A percentile compares a stretch with the other conserved stretches of the same genome.
Conservation (phyloP, 257 asterid genomes). For the Eustoma russellianum region DNA sequence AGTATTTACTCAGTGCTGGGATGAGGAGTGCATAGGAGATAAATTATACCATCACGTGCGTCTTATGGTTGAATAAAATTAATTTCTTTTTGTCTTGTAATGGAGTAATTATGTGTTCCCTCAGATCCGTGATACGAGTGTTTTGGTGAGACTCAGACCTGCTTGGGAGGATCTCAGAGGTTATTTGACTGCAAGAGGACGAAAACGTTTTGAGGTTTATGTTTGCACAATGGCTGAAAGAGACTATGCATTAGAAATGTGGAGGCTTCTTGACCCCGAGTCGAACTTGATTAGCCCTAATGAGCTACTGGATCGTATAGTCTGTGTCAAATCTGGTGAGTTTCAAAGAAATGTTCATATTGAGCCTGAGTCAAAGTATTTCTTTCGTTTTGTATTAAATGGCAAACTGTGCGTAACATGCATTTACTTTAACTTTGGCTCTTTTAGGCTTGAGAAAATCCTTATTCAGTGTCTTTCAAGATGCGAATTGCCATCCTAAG, state of each 20-base stretch:
- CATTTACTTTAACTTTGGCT: background rate
- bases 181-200: slow-evolving; percentile 92
- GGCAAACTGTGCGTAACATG: background rate
- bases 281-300: slow-evolving; percentile 66
- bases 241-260: slow-evolving; percentile 97
- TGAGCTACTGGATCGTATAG: slow-evolving; percentile 78
- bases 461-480: slow-evolving; percentile 78
- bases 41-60: background rate
- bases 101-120: slow-evolving; percentile 2
- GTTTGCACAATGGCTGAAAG: slow-evolving; percentile 99
- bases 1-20: too few species aligned
- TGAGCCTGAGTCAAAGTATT: slow-evolving; percentile 4
- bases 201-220: slow-evolving; percentile 93
- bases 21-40: background rate
- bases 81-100: background rate
- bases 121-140: slow-evolving; percentile 97
- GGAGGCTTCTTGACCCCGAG: slow-evolving; percentile 99
- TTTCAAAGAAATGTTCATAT: slow-evolving; percentile 3
- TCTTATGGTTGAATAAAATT: background rate
- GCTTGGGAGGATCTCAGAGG: slow-evolving; percentile 98
- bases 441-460: slow-evolving; percentile 68
- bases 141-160: slow-evolving; percentile 95
- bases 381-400: slow-evolving; percentile 3
- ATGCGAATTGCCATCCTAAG: slow-evolving; percentile 87
- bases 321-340: slow-evolving; percentile 90